Conservation (phyloP, 805 yeast genomes). For the Pichia membranifaciens region DNA sequence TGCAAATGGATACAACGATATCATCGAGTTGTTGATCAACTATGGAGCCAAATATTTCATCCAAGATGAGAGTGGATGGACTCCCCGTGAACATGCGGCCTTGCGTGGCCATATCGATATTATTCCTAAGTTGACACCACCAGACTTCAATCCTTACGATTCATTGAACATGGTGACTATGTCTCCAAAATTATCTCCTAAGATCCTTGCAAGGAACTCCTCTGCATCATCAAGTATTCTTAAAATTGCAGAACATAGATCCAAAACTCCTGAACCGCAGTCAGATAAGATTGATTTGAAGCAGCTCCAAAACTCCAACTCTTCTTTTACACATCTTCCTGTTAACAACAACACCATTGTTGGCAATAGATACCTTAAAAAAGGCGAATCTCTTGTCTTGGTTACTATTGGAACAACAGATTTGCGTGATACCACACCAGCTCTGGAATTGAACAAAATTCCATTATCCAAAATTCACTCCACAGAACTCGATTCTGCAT, state of each 20-base stretch:
- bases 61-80: conserved; percentile 87
- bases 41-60: conserved; percentile 49
- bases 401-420: conserved; percentile 87
- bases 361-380: conserved; percentile 70
- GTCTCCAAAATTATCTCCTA: conserved; percentile 28
- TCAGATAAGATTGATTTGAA: conserved; percentile 15
- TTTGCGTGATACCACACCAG: conserved; percentile 48
- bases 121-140: conserved; percentile 55
- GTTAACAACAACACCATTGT: conserved; percentile 51
- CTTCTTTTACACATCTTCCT: conserved; percentile 13
- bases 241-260: conserved; percentile 19
- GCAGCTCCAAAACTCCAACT: conserved; percentile 1
- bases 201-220: conserved; percentile 21
- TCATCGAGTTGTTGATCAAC: conserved; percentile 50
- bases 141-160: conserved; percentile 33
- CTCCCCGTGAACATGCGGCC: conserved; percentile 95
- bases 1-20: conserved; percentile 64
- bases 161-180: conserved; percentile 15
- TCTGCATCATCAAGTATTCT: conserved; percentile 21
- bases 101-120: conserved; percentile 78
- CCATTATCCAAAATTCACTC: conserved; percentile 68
- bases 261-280: conserved; percentile 4
- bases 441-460: conserved; percentile 66
- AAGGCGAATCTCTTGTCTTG: conserved; percentile 63
- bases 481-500: conserved; percentile 85